Evolutionary conservation across 129 eudicot species (phyloP), one percentile per base, ranked within the genome.

Genomic region (Artemisia tridentata): DNA sequence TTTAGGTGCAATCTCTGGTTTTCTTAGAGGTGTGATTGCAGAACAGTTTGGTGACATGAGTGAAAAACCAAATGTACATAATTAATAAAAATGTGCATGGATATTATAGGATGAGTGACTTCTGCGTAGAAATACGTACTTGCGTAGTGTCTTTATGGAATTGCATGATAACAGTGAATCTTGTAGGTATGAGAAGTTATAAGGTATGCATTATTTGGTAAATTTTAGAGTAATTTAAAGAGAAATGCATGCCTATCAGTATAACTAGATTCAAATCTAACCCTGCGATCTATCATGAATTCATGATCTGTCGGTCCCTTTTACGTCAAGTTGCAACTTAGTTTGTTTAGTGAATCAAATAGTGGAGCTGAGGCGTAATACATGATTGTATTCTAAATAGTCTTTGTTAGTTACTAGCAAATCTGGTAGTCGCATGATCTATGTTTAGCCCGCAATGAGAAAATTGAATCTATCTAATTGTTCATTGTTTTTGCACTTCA

Each of bases 401-500:
- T 52, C 65, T 4, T 20, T 16, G 18, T 31, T 63, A 19, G 62
- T 12, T 56, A 31, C 41, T 31, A 5, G 1, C 41, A 31, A 31
- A 31, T 31, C 41, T 1, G 5, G 7, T 29, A 50, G 60, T 17
- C 58, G 16, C 48, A 16, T 18, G 48, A 14, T 67, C 6, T 45
- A 41, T 10, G 67, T 55, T n/a, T 58, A 70, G 20, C 20, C 10
- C n/a, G 47, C 48, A 47, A 48, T 14, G 18, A 48, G 34, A 19
- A 21, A 51, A 31, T 47, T 66, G 49, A 15, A 54, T 34, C 12
- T 34, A 64, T 77, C 31, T 77, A 58, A 63, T 47, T 63, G 51
- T 7, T 9, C 14, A 71, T 75, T 73, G 46, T 14, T 68, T 72
- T 20, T 54, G 65, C 38, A 64, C 55, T 38, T 21, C 65, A 95